These are phyloP conservation scores for Colletotrichum filicis DNA, from an alignment of 2,329 filamentous ascomycete species.

Conservation along the genomic window DNA sequence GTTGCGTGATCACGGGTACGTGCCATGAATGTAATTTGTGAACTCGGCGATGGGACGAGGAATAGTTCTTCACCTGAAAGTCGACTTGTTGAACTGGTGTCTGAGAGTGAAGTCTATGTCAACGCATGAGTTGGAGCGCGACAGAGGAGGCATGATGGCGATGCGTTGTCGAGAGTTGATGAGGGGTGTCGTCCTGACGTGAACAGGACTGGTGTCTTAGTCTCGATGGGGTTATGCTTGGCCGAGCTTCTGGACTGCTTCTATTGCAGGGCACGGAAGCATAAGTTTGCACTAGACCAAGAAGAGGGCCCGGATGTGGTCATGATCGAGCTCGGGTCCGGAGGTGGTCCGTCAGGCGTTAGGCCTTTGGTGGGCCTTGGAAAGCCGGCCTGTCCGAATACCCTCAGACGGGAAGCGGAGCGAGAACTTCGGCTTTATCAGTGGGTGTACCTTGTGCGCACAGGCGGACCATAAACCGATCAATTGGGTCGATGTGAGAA, in stretches of 20 bases:
- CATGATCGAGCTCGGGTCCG: slow-evolving; percentile 29
- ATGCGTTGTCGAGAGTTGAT: slow-evolving; percentile 17
- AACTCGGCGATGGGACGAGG: neutral
- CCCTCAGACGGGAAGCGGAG: slow-evolving; percentile 18
- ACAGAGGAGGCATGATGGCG: slow-evolving; percentile 53
- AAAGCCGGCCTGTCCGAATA: slow-evolving; percentile 25
- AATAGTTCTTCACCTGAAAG: slow-evolving; percentile 70
- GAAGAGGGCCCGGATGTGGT: slow-evolving; percentile 16
- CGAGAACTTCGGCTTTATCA: neutral
- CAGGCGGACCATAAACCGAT: neutral
- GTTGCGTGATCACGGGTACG: neutral
- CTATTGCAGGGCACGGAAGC: slow-evolving; percentile 16
- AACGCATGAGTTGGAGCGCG: slow-evolving; percentile 59
- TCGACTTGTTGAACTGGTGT: slow-evolving; percentile 76
- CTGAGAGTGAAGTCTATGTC: slow-evolving; percentile 82
- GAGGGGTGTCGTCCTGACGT: slow-evolving; percentile 6
- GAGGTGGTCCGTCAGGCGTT: slow-evolving; percentile 28
- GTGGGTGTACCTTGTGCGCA: neutral
- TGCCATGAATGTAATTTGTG: neutral
- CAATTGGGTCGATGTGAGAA: neutral
- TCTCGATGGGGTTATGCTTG: slow-evolving; percentile 7
- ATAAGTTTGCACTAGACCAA: slow-evolving; percentile 29
- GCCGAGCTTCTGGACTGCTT: slow-evolving; percentile 17
- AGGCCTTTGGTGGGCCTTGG: slow-evolving; percentile 19
- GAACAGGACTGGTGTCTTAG: slow-evolving; percentile 4